Evolutionary conservation across 1,284 basidiomycete species (phyloP).

Genomic region (Leccinum brunneo-olivaceum): DNA sequence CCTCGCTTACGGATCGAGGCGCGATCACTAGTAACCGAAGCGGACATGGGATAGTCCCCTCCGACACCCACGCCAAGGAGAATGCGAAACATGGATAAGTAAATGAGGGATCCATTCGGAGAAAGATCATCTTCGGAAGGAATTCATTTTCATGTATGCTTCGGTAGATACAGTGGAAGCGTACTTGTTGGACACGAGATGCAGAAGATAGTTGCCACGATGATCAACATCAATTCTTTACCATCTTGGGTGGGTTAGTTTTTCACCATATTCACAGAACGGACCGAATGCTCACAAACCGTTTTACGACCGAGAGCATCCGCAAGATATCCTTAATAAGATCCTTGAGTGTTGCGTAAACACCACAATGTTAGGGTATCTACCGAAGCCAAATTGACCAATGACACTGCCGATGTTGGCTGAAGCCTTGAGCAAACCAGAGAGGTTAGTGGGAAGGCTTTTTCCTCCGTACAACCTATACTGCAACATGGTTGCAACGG

Average conservation of each 20-base stretch:
- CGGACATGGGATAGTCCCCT: conserved; percentile 79
- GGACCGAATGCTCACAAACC: conserved; percentile 42
- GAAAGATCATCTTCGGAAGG: conserved; percentile 31
- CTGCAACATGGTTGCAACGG: conserved; percentile 71
- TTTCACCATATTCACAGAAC: background rate
- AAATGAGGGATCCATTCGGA: conserved; percentile 48
- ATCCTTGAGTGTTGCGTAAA: conserved; percentile 15
- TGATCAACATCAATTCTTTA: conserved; percentile 76
- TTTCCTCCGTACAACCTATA: conserved; percentile 58
- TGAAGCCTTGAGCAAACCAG: conserved; percentile 61
- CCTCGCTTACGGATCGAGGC: conserved; percentile 66
- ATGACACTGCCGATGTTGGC: conserved; percentile 73
- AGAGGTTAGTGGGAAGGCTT: conserved; percentile 47
- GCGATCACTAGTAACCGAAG: conserved; percentile 65
- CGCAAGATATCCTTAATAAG: conserved; percentile 44
- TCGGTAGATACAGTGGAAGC: conserved; percentile 5
- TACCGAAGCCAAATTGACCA: conserved; percentile 67
- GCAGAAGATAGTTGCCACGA: conserved; percentile 60
- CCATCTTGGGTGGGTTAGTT: conserved; percentile 41
- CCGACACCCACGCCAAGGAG: conserved; percentile 73
- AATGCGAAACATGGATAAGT: conserved; percentile 61
- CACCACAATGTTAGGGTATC: conserved; percentile 1
- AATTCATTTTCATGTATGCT: background rate
- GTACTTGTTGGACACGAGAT: conserved; percentile 44
- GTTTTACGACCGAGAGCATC: conserved; percentile 64